Evolutionary conservation across 2,329 filamentous ascomycete species (phyloP), one percentile per base, ranked within the genome.

Genomic region (Microascus cirrosus): DNA sequence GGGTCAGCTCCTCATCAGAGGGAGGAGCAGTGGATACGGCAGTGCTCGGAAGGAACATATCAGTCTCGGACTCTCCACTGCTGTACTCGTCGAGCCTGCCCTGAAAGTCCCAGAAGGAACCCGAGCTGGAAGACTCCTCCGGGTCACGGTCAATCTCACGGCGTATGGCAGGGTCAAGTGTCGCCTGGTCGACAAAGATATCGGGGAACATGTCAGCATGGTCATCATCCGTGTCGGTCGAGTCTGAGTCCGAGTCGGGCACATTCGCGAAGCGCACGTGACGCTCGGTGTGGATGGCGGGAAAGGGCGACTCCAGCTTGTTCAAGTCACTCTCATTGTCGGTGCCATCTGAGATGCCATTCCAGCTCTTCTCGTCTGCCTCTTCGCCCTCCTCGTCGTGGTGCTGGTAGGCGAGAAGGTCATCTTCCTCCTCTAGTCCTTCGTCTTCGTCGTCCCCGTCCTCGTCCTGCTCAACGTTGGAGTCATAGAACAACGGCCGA

Each of bases 131-230:
- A 0, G 77, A 80, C 60, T 83, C 80, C 55, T 77, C 76, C n/a
- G 74, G 73, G 62, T 89, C 84, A 61, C 81, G 78, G 67, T 91
- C 87, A 62, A 92, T 86, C 71, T 89, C 84, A 50, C 82, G 81
- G 62, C 87, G 86, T 65, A 93, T 84, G 56, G 79, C 78, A 6
- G 87, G 85, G 64, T 90, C 87, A 5, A 93, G 76, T 18, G 82
- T 79, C 66, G 83, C 86, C 70, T 91, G 87, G 55, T 87, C 83
- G 59, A 92, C 77, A 69, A 93, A 93, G 60, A 93, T 84, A 67
- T 91, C 84, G 1, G 88, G 86, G 61, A 90, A 90, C 62, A 90
- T 81, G 61, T 83, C 81, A 60, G 82, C 79, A 53, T 78, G 72
- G 61, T 84, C 80, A 28, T 59, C 55, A 32, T 85, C 82, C 3